Evolutionary conservation across 306 rosid genomes (phyloP).

Genomic region (Lupinus albus): DNA sequence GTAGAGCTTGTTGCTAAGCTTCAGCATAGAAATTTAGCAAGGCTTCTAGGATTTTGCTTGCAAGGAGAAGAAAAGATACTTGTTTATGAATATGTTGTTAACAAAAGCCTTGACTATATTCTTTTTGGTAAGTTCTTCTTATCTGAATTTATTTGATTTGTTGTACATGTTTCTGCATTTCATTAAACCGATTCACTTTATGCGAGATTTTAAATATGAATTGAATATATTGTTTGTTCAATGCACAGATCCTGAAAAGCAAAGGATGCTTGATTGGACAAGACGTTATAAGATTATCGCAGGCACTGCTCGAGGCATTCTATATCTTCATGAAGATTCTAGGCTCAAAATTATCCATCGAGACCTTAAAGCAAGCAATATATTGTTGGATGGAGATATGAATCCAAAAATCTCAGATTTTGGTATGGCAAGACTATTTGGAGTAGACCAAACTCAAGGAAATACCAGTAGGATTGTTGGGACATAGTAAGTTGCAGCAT

Average conservation of each 20-base stretch:
- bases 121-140: conserved; percentile 48
- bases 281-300: conserved; percentile 43
- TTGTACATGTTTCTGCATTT: not conserved
- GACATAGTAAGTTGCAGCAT: conserved; percentile 52
- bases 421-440: conserved; percentile 56
- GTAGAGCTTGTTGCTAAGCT: conserved; percentile 54
- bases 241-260: conserved; percentile 41
- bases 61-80: conserved; percentile 58
- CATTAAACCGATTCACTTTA: not conserved
- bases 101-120: conserved; percentile 53
- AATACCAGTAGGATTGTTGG: conserved; percentile 47
- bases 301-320: conserved; percentile 55
- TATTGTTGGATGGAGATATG: conserved; percentile 54
- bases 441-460: conserved; percentile 45
- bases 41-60: conserved; percentile 58
- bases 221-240: not conserved
- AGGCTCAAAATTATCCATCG: conserved; percentile 54
- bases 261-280: conserved; percentile 48
- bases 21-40: conserved; percentile 56
- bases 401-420: conserved; percentile 63
- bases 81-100: conserved; percentile 50
- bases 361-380: conserved; percentile 63
- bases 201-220: not conserved
- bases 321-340: conserved; percentile 68
- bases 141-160: not conserved